Evolutionary conservation across 495 filamentous ascomycete genomes (phyloP).

Genomic region (Talaromyces wortmannii): DNA sequence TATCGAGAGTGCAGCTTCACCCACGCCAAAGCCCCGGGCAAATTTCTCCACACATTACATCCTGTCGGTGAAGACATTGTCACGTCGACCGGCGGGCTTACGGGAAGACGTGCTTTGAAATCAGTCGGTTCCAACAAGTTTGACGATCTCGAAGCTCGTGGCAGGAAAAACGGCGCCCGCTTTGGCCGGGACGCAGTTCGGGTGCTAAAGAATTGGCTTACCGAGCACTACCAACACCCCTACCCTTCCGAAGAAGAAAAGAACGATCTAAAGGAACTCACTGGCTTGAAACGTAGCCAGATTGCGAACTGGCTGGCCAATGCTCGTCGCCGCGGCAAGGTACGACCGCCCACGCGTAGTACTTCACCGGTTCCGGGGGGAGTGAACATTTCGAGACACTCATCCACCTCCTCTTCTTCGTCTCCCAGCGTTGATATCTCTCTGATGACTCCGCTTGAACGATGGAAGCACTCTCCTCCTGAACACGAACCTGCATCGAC

Average conservation of each 20-base stretch:
- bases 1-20: slow-evolving; percentile 70
- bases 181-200: slow-evolving; percentile 61
- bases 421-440: slow-evolving; percentile 33
- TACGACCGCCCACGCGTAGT: slow-evolving; percentile 49
- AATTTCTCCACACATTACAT: slow-evolving; percentile 45
- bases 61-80: slow-evolving; percentile 41
- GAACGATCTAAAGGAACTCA: slow-evolving; percentile 61
- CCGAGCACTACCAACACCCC: slow-evolving; percentile 65
- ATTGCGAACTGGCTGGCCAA: slow-evolving; percentile 87
- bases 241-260: slow-evolving; percentile 81
- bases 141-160: slow-evolving; percentile 25
- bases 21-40: slow-evolving; percentile 34
- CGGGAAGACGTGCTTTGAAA: slow-evolving; percentile 31
- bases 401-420: slow-evolving; percentile 5
- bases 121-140: slow-evolving; percentile 30
- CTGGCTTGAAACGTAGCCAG: slow-evolving; percentile 68
- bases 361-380: slow-evolving; percentile 53
- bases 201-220: slow-evolving; percentile 72
- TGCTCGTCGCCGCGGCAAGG: slow-evolving; percentile 70
- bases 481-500: slow-evolving; percentile 81
- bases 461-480: slow-evolving; percentile 81
- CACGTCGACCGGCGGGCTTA: slow-evolving; percentile 24
- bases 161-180: slow-evolving; percentile 18
- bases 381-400: slow-evolving; percentile 58
- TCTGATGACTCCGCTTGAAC: slow-evolving; percentile 72